phyloP scores from a whole-genome alignment of 768 basidiomycete species.

The Tulasnella sp. region DNA sequence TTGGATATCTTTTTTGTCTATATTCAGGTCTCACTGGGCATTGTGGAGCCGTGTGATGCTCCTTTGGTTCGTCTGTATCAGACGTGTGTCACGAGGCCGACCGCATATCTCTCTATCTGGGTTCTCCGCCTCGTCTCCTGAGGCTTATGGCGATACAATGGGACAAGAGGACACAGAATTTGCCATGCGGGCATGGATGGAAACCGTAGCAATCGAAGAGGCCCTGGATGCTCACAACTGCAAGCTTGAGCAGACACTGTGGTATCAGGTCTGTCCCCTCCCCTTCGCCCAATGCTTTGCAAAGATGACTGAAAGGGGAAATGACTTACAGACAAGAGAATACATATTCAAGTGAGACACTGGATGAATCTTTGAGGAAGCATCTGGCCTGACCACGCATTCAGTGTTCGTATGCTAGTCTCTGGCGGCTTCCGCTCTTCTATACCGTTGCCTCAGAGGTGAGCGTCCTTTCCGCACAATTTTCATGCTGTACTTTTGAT shows the following conservation, averaged over 20 bases:
- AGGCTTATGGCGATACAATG: no score
- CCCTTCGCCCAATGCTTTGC: no score
- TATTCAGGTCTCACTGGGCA: constrained; percentile 4
- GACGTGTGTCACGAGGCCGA: not conserved
- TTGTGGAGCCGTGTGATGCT: constrained; percentile 3
- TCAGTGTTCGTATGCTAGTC: constrained; percentile 5
- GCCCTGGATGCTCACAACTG: constrained; percentile 13
- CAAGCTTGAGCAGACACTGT: constrained; percentile 8
- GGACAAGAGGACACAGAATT: constrained; percentile 10
- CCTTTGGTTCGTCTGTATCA: constrained; percentile 4
- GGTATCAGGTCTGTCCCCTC: constrained; percentile 7
- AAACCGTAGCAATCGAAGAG: constrained; percentile 14
- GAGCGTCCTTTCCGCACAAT: not conserved
- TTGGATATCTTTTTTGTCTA: not conserved
- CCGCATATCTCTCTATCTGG: no score
- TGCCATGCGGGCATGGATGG: constrained; percentile 16
- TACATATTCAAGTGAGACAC: not conserved
- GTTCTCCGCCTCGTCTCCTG: no score
- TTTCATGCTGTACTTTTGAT: not conserved
- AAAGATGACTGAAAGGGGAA: not conserved
- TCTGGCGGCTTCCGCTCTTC: not conserved
- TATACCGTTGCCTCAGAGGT: constrained; percentile 8
- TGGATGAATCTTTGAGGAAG: no score
- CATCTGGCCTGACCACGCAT: no score
- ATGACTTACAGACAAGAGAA: not conserved